Base-by-base conservation (phyloP, 495 filamentous ascomycete genomes). In the Alectoria sarmentosa region DNA sequence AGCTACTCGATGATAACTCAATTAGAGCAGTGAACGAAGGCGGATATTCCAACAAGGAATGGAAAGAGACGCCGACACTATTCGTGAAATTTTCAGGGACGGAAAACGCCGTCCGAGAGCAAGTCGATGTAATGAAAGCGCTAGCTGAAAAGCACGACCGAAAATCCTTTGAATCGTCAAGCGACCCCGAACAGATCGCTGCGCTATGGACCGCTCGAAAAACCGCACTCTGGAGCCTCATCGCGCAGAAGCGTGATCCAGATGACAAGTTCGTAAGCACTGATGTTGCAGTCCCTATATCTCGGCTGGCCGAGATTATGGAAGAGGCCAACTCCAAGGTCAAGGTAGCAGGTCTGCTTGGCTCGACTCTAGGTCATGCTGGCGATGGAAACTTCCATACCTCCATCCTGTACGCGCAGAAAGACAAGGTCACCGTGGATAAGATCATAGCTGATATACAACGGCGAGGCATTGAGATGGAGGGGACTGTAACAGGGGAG, bases 51-150 rank as follows among this genome's bases (percentile, higher is more conserved):
- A 73, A 73, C 54, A 80, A 81, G 36, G 71, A 74, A 46, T 88
- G 85, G 85, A 82, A 81, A 69, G 82, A 84, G 65, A 76, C 77
- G 2, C 85, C 85, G 4, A 88, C 85, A 13, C 74, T 88, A 9
- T 88, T 88, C 70, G 86, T 88, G 74, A 86, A 85, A 64, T 88
- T 88, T 66, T 76, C 80, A 0, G 85, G 85, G n/a, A 86, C 85
- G 1, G 78, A 82, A 0, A 71, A 70, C 1, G 76, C 75, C 0
- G 79, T 88, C 23, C 83, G 87, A 67, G 85, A 88, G 66, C 83
- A 88, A 67, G 79, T 88, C 39, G 63, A 71, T 34, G 76, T 85
- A 66, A 81, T 87, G 13, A 79, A 83, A 68, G 79, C 78, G 59
- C 74, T 86, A 26, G 83, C 81, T 7, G 81, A 79, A 39, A 71